Percentiles rank a stretch among this genome's conserved stretches.
These are phyloP conservation scores for Colletotrichum tamarilloi DNA, from an alignment of 2,329 filamentous ascomycete species.

Conservation along the genomic window DNA sequence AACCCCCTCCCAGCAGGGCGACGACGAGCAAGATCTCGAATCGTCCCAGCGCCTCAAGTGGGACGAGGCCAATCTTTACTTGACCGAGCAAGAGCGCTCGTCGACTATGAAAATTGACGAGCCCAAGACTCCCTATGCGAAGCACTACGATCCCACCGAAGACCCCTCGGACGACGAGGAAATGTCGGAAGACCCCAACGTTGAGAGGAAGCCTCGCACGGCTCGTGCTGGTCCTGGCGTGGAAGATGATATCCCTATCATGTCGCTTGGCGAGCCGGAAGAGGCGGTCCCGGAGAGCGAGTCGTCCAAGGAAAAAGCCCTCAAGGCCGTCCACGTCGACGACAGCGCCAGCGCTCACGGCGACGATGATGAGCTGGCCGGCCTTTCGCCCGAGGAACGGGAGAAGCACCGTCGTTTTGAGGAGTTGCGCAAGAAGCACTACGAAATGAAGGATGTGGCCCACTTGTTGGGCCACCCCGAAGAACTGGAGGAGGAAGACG, in stretches of 20 bases:
- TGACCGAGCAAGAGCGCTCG: conserved; percentile 95
- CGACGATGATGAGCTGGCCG: conserved; percentile 64
- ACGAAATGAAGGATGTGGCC: conserved; percentile 98
- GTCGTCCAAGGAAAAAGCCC: conserved; percentile 42
- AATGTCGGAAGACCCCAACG: conserved; percentile 64
- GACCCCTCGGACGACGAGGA: conserved; percentile 85
- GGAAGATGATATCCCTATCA: conserved; percentile 85
- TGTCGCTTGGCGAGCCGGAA: conserved; percentile 94
- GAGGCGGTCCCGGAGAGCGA: conserved; percentile 69
- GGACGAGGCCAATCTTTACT: conserved; percentile 98
- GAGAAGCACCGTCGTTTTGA: conserved; percentile 96
- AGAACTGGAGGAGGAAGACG: conserved; percentile 69
- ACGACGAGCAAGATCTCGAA: conserved; percentile 60
- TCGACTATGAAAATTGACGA: conserved; percentile 99
- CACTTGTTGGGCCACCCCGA: conserved; percentile 83
- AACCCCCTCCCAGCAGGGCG: conserved; percentile 56
- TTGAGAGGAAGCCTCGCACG: conserved; percentile 51
- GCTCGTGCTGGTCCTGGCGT: conserved; percentile 38
- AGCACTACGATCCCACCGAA: conserved; percentile 89
- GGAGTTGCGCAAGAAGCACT: conserved; percentile 92
- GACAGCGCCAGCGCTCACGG: conserved; percentile 64
- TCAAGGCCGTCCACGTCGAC: conserved; percentile 77
- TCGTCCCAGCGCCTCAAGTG: conserved; percentile 87
- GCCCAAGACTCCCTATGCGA: conserved; percentile 96
- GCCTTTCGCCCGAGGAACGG: conserved; percentile 76